Conservation (phyloP, 2,329 filamentous ascomycete species). For the Botrytis tulipae region DNA sequence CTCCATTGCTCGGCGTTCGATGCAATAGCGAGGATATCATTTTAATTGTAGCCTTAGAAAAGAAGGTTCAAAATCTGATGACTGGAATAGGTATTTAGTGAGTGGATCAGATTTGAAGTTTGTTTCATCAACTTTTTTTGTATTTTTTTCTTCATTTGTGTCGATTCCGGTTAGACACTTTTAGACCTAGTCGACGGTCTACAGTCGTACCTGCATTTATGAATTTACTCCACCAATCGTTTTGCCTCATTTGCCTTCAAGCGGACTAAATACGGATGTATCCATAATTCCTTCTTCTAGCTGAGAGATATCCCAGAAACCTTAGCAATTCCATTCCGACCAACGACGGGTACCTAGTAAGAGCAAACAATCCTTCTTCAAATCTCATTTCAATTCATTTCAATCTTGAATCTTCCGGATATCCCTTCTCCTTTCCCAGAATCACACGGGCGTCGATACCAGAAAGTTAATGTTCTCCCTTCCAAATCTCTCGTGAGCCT, state of each 20-base stretch:
- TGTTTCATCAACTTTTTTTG: slow-evolving; percentile 9
- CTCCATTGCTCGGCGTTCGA: neutral
- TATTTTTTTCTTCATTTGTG: neutral
- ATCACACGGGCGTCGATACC: neutral
- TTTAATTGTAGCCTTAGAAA: neutral
- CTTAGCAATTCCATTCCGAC: neutral
- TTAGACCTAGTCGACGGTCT: neutral
- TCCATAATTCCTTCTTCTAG: slow-evolving; percentile 11
- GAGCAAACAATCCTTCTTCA: neutral
- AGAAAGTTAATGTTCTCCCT: neutral
- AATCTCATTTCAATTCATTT: neutral
- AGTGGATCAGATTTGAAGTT: slow-evolving; percentile 13
- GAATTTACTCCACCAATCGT: slow-evolving; percentile 20
- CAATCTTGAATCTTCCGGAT: neutral
- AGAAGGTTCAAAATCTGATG: neutral
- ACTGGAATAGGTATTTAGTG: neutral
- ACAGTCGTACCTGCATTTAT: slow-evolving; percentile 19
- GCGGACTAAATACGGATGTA: slow-evolving; percentile 3
- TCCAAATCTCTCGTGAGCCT: neutral
- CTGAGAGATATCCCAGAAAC: neutral
- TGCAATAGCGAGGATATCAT: neutral
- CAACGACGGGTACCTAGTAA: neutral
- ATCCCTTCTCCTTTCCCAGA: neutral
- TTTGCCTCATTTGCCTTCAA: neutral
- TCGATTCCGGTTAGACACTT: neutral